A percentile compares a stretch with the other conserved stretches of the same genome.
Evolutionary conservation across 2,329 filamentous ascomycete species (phyloP).

Genomic region (Ceratocystis destructans): DNA sequence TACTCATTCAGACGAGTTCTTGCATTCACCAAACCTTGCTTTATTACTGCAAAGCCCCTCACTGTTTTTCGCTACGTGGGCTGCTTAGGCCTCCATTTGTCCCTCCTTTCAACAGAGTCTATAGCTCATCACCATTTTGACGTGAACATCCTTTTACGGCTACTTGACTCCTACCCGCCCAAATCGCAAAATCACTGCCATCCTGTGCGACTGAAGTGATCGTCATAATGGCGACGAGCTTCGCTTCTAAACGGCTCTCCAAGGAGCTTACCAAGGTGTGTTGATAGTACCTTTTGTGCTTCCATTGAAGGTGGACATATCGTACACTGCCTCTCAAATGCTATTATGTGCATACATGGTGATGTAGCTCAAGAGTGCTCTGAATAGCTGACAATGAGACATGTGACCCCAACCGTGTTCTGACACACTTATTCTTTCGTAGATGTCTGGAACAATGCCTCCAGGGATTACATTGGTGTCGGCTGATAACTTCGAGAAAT

Average conservation of each 20-base stretch:
- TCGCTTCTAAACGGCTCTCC: conserved; percentile 42
- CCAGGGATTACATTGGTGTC: conserved; percentile 66
- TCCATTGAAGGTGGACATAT: conserved; percentile 6
- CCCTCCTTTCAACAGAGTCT: background rate
- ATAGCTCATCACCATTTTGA: background rate
- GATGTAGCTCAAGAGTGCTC: background rate
- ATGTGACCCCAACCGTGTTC: background rate
- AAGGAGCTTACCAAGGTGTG: conserved; percentile 47
- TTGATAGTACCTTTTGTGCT: background rate
- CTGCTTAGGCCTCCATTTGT: background rate
- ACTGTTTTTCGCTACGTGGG: background rate
- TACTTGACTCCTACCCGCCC: background rate
- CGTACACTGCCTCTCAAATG: background rate
- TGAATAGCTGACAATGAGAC: background rate
- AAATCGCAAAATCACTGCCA: background rate
- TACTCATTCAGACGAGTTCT: background rate
- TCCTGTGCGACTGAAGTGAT: background rate
- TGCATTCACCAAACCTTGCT: background rate
- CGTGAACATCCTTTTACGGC: background rate
- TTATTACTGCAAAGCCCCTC: background rate
- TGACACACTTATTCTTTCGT: background rate
- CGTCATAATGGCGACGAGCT: conserved; percentile 25
- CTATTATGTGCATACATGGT: background rate
- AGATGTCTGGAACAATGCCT: conserved; percentile 45
- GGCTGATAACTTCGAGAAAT: conserved; percentile 73